Evolutionary conservation across 2,329 filamentous ascomycete genomes (phyloP).

Genomic region (Plectosphaerella cucumerina): DNA sequence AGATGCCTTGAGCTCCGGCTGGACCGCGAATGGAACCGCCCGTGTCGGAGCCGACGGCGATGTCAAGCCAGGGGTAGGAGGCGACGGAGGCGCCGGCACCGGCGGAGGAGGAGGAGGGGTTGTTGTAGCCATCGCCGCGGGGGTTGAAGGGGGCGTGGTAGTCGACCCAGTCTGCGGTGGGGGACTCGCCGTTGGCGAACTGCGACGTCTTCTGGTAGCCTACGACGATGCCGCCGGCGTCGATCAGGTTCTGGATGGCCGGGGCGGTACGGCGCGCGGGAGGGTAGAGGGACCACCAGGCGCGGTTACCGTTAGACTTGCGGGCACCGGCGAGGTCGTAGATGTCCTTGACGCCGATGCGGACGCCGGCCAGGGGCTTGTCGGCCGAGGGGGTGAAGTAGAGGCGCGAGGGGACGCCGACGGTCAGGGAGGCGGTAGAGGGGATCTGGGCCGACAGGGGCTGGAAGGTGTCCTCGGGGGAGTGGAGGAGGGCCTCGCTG

Average conservation of each 20-base stretch:
- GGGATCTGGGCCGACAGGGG: constrained; percentile 26
- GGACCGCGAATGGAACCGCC: constrained; percentile 43
- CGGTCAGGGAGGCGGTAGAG: constrained; percentile 20
- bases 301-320: constrained; percentile 50
- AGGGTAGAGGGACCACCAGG: constrained; percentile 51
- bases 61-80: constrained; percentile 40
- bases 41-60: constrained; percentile 39
- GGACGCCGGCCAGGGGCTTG: constrained; percentile 57
- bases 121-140: constrained; percentile 42
- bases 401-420: constrained; percentile 55
- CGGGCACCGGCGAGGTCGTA: constrained; percentile 51
- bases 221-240: constrained; percentile 49
- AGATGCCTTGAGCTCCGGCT: constrained; percentile 34
- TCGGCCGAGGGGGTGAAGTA: constrained; percentile 49
- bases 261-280: constrained; percentile 40
- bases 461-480: constrained; percentile 23
- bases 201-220: constrained; percentile 42
- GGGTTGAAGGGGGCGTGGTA: constrained; percentile 36
- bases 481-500: constrained; percentile 23
- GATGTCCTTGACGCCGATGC: constrained; percentile 61
- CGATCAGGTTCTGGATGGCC: constrained; percentile 51
- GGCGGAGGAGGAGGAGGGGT: constrained; percentile 34
- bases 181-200: constrained; percentile 34
- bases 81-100: constrained; percentile 28
- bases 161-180: constrained; percentile 41